Percentiles rank a stretch among this genome's conserved stretches.
Evolutionary conservation across 78 protist species (phyloP).

Genomic region (Tieghemostelium lacteum): DNA sequence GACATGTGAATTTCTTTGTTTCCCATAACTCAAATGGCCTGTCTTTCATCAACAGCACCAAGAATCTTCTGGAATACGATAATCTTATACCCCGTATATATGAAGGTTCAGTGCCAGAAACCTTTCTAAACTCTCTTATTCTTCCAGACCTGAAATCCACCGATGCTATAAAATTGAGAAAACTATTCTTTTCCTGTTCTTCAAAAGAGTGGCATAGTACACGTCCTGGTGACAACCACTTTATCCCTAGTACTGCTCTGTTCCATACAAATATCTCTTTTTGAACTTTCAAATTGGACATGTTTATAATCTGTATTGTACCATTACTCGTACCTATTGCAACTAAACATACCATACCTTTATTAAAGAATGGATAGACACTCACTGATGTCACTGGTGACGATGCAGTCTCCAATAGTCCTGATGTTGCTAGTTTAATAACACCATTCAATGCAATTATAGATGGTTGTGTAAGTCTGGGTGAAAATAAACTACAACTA

Average conservation of each 20-base stretch:
- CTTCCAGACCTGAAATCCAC: conserved; percentile 73
- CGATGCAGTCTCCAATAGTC: conserved; percentile 25
- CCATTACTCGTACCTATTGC: conserved; percentile 64
- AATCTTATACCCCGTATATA: conserved; percentile 46
- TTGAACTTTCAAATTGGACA: conserved; percentile 39
- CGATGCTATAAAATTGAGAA: conserved; percentile 14
- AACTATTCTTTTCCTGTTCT: conserved; percentile 14
- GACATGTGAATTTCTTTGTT: conserved; percentile 41
- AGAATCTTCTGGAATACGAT: conserved; percentile 50
- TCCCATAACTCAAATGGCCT: conserved; percentile 81
- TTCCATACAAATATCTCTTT: conserved; percentile 58
- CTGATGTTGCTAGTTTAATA: conserved; percentile 38
- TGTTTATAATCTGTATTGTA: conserved; percentile 46
- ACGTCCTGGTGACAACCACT: conserved; percentile 70
- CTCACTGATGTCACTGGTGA: conserved; percentile 46
- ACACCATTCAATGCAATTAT: conserved; percentile 57
- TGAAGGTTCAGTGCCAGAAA: conserved; percentile 28
- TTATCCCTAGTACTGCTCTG: conserved; percentile 27
- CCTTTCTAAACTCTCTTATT: conserved; percentile 53
- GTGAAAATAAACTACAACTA: neutral
- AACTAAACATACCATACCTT: conserved; percentile 8
- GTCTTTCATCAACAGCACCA: conserved; percentile 35
- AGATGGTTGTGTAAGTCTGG: conserved; percentile 2
- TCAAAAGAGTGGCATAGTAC: conserved; percentile 52
- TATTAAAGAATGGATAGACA: conserved; percentile 60